Evolutionary conservation across 2,329 filamentous ascomycete genomes (phyloP), one percentile per base, ranked within the genome.

Genomic region (Tolypocladium sp.): DNA sequence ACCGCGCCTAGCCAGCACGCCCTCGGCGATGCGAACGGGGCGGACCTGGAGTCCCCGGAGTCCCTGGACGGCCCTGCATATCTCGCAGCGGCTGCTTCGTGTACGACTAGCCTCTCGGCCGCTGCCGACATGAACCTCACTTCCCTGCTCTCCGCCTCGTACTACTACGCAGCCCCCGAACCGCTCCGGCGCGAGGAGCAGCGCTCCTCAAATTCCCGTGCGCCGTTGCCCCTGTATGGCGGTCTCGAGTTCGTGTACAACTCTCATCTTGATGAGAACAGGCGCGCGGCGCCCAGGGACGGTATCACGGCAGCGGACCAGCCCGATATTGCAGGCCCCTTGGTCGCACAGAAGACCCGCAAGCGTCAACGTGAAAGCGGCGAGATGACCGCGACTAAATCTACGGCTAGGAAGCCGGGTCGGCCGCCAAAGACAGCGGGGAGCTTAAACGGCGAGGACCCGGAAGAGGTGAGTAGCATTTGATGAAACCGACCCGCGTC

Each of bases 381-480:
- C 13, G 33, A 38, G n/a, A 41, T 10, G 37, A 30, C 2, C 9
- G 38, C 22, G 6, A 2, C 15, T 17, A 38, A 13, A 4, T 1
- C n/a, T 4, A 38, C 37, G 37, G 53, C 37, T 4, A 20, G 33
- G 53, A 55, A 55, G 53, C 35, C 38, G 8, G 53, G 53, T 22
- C 33, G 53, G 30, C 53, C 53, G 37, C 37, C 35, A 1, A 55
- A 55, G 53, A 20, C 53, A 10, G 37, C 38, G 2, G 53, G 42
- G 7, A 30, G 35, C 22, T 15, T 30, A 1, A 40, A 51, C 27
- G 44, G n/a, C 40, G 37, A 58, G 22, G 59, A 25, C 22, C 44
- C 59, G n/a, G 58, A 58, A 33, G 59, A 60, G 54, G 59, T 60
- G 38, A 56, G 59, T 54, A 15, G 33, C 33, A 25, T 15, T 38